Conservation (phyloP, 495 filamentous ascomycete species). For the Aspergillus ellipticus region DNA sequence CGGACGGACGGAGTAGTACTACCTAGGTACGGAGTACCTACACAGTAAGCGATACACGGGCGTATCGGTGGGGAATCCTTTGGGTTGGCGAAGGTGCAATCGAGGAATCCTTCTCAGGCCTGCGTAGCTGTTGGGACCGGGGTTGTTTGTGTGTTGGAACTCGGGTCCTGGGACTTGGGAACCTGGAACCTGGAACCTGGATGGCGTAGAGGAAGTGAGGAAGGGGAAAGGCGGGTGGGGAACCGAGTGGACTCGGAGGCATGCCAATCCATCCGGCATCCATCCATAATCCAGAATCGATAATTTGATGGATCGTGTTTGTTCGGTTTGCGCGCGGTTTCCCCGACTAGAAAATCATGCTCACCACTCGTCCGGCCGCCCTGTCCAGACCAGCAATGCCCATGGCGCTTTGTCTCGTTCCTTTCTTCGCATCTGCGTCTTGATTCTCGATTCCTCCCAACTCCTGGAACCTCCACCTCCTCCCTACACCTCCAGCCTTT, state of each 20-base stretch:
- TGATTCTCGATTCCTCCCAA: not conserved
- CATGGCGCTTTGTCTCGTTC: not conserved
- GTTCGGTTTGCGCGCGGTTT: constrained; percentile 13
- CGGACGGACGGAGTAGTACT: no score
- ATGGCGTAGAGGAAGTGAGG: no score
- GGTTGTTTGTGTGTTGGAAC: no score
- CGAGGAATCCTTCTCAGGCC: no score
- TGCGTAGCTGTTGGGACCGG: not conserved
- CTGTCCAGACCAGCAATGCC: not conserved
- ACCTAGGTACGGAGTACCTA: not conserved
- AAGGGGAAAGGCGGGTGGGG: no score
- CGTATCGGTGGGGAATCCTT: not conserved
- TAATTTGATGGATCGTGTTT: constrained; percentile 7
- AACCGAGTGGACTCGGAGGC: not conserved
- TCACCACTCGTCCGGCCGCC: not conserved
- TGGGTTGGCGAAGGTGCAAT: no score
- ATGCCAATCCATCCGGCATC: not conserved
- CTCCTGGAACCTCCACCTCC: not conserved
- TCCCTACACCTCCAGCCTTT: not conserved
- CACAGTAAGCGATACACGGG: not conserved
- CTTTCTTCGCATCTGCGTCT: not conserved
- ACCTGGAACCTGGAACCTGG: no score
- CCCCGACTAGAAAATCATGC: constrained; percentile 5
- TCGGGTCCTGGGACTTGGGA: no score
- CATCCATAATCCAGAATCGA: not conserved